Evolutionary conservation across 306 rosid species (phyloP), one percentile per base, ranked within the genome.

Genomic region (Acacia acuminata): DNA sequence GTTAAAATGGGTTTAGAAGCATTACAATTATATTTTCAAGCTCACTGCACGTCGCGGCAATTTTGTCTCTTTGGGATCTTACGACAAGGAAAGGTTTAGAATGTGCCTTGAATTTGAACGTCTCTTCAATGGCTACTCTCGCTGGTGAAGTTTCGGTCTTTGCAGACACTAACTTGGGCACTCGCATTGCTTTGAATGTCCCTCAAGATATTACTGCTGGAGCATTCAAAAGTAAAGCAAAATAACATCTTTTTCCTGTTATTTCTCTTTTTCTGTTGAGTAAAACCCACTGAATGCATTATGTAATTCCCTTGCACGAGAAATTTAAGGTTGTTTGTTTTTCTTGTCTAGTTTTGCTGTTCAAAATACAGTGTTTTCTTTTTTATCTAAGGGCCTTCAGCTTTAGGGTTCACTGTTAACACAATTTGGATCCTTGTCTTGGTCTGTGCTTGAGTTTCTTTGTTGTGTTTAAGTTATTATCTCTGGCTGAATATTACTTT

Each of bases 91-190:
- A 13, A 27, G 14, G 79, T 36, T 75, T 55, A 55, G 67, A 34
- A 51, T 34, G 32, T 56, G 4, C 48, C 11, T 22, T 75, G 51
- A 34, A 38, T 13, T 10, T 44, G n/a, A 16, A 50, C 19, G 20
- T 12, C 17, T 5, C 22, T 71, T 22, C 40, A 71, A 71, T 71
- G 76, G 56, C 38, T 71, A 30, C 22, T 71, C 27, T 73, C 82
- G 75, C 22, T 19, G 85, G 50, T 38, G 83, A 84, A 81, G 91
- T 92, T 55, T 84, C 90, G 22, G 88, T 94, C 77, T 94, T 94
- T 64, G 90, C 83, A 16, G 88, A 88, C 22, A 92, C 98, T 38
- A 88, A 88, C 85, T 77, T 92, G 80, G 96, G 90, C 85, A 94
- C 97, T 84, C 86, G 80, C 86, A 73, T 94, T 5, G 94, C 91